These are phyloP conservation scores for Ogataea nitratoaversa DNA, from an alignment of 805 yeast genomes.

Conservation along the genomic window DNA sequence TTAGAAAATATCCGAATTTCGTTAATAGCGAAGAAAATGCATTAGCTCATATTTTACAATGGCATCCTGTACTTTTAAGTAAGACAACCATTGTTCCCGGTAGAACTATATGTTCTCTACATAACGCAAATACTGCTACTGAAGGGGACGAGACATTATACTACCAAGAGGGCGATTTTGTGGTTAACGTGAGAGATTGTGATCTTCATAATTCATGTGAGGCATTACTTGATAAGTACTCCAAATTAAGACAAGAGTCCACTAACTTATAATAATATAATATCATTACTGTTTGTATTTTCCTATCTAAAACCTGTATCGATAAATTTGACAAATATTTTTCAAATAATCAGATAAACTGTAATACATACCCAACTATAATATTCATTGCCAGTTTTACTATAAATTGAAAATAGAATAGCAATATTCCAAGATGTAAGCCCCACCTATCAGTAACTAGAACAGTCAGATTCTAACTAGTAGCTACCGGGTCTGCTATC, in stretches of 20 bases:
- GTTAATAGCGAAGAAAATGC: constrained; percentile 60
- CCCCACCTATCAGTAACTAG: no score
- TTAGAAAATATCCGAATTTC: constrained; percentile 62
- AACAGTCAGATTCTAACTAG: no score
- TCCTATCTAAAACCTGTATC: not conserved
- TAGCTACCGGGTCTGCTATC: not conserved
- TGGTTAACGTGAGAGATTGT: constrained; percentile 60
- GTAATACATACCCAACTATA: no score
- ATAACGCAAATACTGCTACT: constrained; percentile 28
- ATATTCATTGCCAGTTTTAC: no score
- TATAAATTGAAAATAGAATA: no score
- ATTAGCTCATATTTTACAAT: constrained; percentile 81
- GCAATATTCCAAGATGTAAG: no score
- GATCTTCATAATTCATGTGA: constrained; percentile 48
- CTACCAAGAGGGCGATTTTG: constrained; percentile 64
- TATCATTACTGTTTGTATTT: not conserved
- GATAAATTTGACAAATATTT: no score
- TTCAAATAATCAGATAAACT: no score
- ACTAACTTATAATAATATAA: not conserved
- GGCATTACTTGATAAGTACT: constrained; percentile 37
- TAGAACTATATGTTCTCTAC: constrained; percentile 47
- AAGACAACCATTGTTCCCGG: constrained; percentile 71
- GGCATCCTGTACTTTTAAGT: constrained; percentile 84
- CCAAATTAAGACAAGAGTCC: constrained; percentile 26
- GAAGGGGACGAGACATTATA: constrained; percentile 43